These are phyloP conservation scores for Oryza longistaminata DNA, from an alignment of 176 grass and related monocot species.

Conservation along the genomic window DNA sequence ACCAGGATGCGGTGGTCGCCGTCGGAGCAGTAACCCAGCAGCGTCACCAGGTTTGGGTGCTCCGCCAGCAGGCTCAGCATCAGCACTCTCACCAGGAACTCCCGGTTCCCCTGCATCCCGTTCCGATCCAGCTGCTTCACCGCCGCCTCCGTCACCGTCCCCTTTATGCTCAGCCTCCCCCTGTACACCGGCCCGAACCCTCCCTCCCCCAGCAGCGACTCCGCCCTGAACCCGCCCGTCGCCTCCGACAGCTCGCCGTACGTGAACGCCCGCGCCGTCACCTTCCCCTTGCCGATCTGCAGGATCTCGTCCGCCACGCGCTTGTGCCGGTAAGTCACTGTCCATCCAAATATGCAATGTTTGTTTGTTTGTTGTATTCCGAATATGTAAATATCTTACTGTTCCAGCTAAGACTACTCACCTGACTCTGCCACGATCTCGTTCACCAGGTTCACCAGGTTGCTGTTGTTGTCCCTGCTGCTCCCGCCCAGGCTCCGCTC, in stretches of 20 bases:
- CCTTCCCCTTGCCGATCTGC: constrained; percentile 50
- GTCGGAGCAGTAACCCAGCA: constrained; percentile 51
- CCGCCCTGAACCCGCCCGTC: constrained; percentile 38
- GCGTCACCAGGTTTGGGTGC: constrained; percentile 49
- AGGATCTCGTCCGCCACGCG: constrained; percentile 55
- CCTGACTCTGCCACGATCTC: constrained; percentile 45
- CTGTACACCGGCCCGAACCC: constrained; percentile 48
- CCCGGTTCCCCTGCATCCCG: constrained; percentile 48
- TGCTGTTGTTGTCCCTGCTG: constrained; percentile 4
- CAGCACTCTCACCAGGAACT: constrained; percentile 51
- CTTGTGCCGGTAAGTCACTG: constrained; percentile 39
- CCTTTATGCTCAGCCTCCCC: not conserved
- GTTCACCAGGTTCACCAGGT: constrained; percentile 44
- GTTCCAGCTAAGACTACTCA: too few relatives aligned
- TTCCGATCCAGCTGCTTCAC: constrained; percentile 59
- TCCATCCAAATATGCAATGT: too few relatives aligned
- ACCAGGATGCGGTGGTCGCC: constrained; percentile 52
- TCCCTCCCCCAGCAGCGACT: constrained; percentile 50
- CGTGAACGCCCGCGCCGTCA: constrained; percentile 42
- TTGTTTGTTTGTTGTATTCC: too few relatives aligned
- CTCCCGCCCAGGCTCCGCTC: not conserved
- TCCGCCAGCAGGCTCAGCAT: constrained; percentile 46
- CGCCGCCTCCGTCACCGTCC: constrained; percentile 20
- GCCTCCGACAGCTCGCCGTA: constrained; percentile 45
- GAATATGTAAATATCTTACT: too few relatives aligned